Evolutionary conservation across 2,329 filamentous ascomycete species (phyloP), one percentile per base, ranked within the genome.

Genomic region (Fusarium nelsonii): DNA sequence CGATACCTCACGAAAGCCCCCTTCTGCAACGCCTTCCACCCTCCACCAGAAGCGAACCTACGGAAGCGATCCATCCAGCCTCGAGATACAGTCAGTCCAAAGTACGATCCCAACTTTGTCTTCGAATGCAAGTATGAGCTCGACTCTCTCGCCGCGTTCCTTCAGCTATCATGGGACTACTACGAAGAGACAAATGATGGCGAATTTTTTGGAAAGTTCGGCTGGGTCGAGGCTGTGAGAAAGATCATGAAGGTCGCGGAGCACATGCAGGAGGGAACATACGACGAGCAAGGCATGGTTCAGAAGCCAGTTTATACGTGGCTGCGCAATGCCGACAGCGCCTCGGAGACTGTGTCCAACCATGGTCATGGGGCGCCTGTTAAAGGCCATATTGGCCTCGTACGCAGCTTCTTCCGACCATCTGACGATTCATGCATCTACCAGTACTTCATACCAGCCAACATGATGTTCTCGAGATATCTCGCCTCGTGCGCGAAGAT

Each of bases 71-170:
- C 61, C 34, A 33, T 77, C 26, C 30, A 65, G 37, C 53, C 73
- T 34, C 73, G 85, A n/a, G 91, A 92, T 77, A 73, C 79, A 74
- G 80, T 83, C 80, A 88, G 65, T 83, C 92, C 93, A 0, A 80
- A 84, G 30, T 90, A 92, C 28, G 92, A 91, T 73, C 84, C 85
- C 2, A 83, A 84, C 3, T 84, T 90, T 37, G 94, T 97, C 1
- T 97, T 96, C 76, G 95, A 97, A 79, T 97, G 95, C 86, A 97
- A 97, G 79, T 97, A 96, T 79, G 95, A 97, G 81, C 88, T 97
- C 45, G 94, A 97, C 81, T 95, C 92, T 12, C 85, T 97, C 2
- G 93, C 94, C 1, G 90, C 93, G 32, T 97, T 97, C 78, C 84
- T 98, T 9, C 88, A 92, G 41, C 84, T 98, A 7, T 90, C 89